Evolutionary conservation across 1,284 basidiomycete species (phyloP), one percentile per base, ranked within the genome.

Genomic region (Ceratobasidium sp.): DNA sequence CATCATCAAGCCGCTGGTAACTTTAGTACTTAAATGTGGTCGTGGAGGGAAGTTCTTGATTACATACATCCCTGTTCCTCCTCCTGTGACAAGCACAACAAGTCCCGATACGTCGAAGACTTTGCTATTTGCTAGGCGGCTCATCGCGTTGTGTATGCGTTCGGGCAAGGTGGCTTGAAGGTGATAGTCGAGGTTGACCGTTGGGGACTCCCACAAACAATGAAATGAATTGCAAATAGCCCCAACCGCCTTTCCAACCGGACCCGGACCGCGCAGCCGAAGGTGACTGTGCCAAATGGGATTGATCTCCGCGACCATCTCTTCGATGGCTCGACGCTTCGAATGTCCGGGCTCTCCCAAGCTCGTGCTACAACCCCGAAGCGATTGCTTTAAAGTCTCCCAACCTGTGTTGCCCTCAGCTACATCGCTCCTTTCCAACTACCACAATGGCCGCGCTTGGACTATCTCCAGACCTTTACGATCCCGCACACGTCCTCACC

Each of bases 11-110:
- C 87, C 87, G 62, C 92, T 81, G 38, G 59, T 57, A 33, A 78
- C 9, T n/a, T 28, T n/a, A n/a, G n/a, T n/a, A n/a, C n/a, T n/a
- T n/a, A n/a, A n/a, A n/a, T n/a, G n/a, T n/a, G n/a, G n/a, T n/a
- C n/a, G n/a, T n/a, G n/a, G n/a, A n/a, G n/a, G n/a, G n/a, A n/a
- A n/a, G n/a, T n/a, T n/a, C n/a, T n/a, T 59, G 23, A 17, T 42
- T 17, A 3, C 70, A 61, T 33, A 50, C 57, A 59, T 46, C n/a
- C n/a, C n/a, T n/a, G n/a, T n/a, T n/a, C n/a, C 94, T 4, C 94
- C 94, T 59, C 94, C 94, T 0, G 94, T 93, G 44, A 95, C 91
- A 46, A 95, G 84, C 9, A 93, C 92, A 23, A 94, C 85, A 44
- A 90, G 87, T 9, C 89, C 91, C 15, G 86, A 84, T 70, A 94